Evolutionary conservation across 345 rosid genomes (phyloP).

Genomic region (Syzygium jambos): DNA sequence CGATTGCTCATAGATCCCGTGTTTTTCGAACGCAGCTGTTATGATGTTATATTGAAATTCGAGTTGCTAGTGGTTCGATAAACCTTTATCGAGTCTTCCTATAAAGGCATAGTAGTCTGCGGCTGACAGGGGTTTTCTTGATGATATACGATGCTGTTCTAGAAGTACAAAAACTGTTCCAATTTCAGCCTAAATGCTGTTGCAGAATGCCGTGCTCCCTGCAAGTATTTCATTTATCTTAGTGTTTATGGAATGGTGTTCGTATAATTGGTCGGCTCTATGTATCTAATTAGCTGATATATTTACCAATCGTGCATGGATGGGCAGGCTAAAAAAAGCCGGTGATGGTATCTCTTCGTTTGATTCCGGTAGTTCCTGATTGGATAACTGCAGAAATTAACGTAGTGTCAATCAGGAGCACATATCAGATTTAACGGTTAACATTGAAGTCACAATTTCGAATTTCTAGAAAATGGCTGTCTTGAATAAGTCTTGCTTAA

Average conservation of each 20-base stretch:
- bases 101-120: neutral
- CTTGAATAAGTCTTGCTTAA: neutral
- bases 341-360: neutral
- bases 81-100: neutral
- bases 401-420: neutral
- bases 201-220: neutral
- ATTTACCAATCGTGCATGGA: neutral
- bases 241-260: neutral
- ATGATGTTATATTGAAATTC: neutral
- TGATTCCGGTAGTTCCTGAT: neutral
- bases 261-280: neutral
- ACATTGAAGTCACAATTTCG: neutral
- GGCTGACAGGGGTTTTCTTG: neutral
- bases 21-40: neutral
- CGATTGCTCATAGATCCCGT: neutral
- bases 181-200: neutral
- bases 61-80: neutral
- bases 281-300: neutral
- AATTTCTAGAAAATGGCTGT: neutral
- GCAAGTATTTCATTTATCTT: neutral
- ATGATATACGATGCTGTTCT: neutral
- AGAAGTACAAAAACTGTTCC: neutral
- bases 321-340: neutral
- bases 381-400: neutral
- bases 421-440: neutral